Evolutionary conservation across 2,329 filamentous ascomycete genomes (phyloP), one percentile per base, ranked within the genome.

Genomic region (Aspergillus texensis): DNA sequence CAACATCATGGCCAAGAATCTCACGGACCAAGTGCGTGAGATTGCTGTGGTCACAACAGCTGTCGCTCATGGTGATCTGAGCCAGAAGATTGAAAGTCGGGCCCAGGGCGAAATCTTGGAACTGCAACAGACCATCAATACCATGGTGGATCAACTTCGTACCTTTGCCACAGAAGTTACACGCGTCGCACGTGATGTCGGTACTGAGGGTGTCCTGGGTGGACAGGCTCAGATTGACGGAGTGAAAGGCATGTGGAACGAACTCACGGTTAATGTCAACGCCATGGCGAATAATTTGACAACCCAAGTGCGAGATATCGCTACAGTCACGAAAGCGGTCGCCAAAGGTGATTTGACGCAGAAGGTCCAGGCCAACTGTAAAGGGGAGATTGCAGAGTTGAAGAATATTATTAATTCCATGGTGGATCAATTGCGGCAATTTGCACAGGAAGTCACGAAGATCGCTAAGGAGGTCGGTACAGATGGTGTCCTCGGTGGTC

Each of bases 401-500:
- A 99, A 99, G 81, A 94, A 93, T 64, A 98, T 95, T 54, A 99
- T 98, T 83, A 99, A 99, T 81, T 95, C 92, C 77, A 99, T 99
- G 94, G 94, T 99, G 69, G 95, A 97, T 77, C 95, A 97, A 78
- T 84, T 99, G 62, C 93, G 96, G 75, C 94, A 97, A 75, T 98
- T 98, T 76, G 95, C 95, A 11, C 91, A 93, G 74, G 94, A 98
- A 81, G 95, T 99, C 71, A 98, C 94, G 43, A 96, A 95, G 79
- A 91, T 99, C 74, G 94, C 94, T 43, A 91, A 93, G 77, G 94
- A 98, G 79, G 95, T 98, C 84, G 94, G 94, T 65, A 98, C 95
- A 1, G 94, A 99, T 78, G 94, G 94, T 72, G 89, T 93, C 66
- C 86, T 99, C 19, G 94, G 95, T 76, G 94, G 95, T 11, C 95